Conservation (phyloP, 768 basidiomycete species). For the Pleurotus ostreatus region DNA sequence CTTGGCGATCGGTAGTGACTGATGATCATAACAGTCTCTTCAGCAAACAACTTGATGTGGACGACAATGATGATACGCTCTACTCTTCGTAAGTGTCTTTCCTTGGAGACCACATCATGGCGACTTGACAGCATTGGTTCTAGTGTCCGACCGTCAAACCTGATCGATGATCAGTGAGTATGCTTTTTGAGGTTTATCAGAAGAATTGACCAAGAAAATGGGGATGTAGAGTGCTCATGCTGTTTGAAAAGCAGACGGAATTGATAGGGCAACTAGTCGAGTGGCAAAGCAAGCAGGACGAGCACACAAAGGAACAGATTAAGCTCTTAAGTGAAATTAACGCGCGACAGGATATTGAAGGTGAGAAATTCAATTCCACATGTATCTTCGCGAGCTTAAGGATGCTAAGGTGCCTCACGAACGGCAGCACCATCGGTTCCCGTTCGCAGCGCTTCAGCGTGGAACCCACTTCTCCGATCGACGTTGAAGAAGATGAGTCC, state of each 20-base stretch:
- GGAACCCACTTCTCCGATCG: conserved; percentile 14
- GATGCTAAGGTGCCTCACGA: not conserved
- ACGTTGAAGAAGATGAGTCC: conserved; percentile 15
- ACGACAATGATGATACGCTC: conserved; percentile 1
- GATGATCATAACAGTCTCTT: not conserved
- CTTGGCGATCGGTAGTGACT: too few species aligned
- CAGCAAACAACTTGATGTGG: not conserved
- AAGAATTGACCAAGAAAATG: not conserved
- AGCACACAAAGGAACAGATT: conserved; percentile 3
- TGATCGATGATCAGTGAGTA: not conserved
- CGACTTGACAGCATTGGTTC: not conserved
- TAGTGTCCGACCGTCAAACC: not conserved
- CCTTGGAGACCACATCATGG: too few species aligned
- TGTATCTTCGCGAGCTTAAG: too few species aligned
- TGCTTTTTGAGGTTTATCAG: too few species aligned
- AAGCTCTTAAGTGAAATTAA: conserved; percentile 4
- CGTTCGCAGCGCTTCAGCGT: conserved; percentile 14
- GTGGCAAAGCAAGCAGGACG: conserved; percentile 3
- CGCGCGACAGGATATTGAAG: conserved; percentile 2
- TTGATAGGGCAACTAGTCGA: not conserved
- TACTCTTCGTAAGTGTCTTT: not conserved
- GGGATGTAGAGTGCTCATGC: not conserved
- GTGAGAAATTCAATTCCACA: not conserved
- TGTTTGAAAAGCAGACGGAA: conserved; percentile 1
- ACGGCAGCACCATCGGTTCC: conserved; percentile 8